Evolutionary conservation across 805 yeast species (phyloP).

Genomic region (Yamadazyma insecticola): DNA sequence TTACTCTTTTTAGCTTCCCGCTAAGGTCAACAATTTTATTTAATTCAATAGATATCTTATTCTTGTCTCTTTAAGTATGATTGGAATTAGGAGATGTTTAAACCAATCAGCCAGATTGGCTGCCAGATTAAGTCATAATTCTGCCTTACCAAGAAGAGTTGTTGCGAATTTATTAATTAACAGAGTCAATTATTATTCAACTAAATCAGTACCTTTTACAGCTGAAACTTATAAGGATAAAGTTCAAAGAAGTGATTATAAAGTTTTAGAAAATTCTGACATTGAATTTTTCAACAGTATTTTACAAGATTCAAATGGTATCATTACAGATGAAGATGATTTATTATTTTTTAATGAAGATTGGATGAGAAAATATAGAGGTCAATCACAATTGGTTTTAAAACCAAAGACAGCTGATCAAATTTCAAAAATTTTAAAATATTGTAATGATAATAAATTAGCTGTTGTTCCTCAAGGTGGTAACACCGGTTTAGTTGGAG

Average conservation of each 20-base stretch:
- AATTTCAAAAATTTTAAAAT: constrained; percentile 67
- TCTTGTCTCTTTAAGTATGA: too few species aligned
- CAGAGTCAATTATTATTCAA: constrained; percentile 6
- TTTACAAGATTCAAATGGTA: constrained; percentile 46
- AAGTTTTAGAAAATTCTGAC: constrained; percentile 52
- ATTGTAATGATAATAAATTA: constrained; percentile 70
- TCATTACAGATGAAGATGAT: constrained; percentile 56
- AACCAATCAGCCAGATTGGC: too few species aligned
- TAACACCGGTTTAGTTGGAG: constrained; percentile 94
- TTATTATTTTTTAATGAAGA: constrained; percentile 76
- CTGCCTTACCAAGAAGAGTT: too few species aligned
- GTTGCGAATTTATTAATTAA: too few species aligned
- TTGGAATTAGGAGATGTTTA: too few species aligned
- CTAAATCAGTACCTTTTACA: constrained; percentile 48
- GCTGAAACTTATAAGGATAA: constrained; percentile 61
- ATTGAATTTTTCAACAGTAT: constrained; percentile 56
- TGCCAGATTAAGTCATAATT: too few species aligned
- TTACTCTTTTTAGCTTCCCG: too few species aligned
- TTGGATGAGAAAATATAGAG: constrained; percentile 90
- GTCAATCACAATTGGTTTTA: constrained; percentile 76
- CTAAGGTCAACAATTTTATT: too few species aligned
- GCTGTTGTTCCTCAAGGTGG: constrained; percentile 98
- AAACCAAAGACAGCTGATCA: constrained; percentile 81
- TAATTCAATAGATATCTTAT: too few species aligned
- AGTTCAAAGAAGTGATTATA: constrained; percentile 51